phyloP scores from a whole-genome alignment of 768 basidiomycete species.

The Russula foetens region DNA sequence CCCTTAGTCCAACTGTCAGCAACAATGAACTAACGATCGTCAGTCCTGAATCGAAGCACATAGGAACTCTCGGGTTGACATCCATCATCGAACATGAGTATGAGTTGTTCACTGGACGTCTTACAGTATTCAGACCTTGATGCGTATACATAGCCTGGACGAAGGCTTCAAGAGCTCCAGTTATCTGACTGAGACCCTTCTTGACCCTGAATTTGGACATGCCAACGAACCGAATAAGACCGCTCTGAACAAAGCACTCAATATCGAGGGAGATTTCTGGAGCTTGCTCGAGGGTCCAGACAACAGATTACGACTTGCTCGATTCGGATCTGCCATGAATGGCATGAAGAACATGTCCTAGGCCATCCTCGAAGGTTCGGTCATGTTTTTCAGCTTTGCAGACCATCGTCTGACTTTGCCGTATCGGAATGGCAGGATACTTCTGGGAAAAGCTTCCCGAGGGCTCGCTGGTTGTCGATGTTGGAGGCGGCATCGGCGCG shows the following conservation, averaged over 20 bases:
- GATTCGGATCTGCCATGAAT: constrained; percentile 4
- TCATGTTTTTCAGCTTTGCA: background rate
- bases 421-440: background rate
- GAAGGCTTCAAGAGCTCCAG: constrained; percentile 21
- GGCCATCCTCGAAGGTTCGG: background rate
- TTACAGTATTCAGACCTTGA: background rate
- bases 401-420: background rate
- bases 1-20: no score
- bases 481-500: constrained; percentile 5
- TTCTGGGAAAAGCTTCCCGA: background rate
- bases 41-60: no score
- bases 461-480: constrained; percentile 7
- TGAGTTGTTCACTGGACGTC: no score
- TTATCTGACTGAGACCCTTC: constrained; percentile 21
- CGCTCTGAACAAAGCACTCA: background rate
- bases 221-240: background rate
- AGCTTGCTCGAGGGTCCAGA: background rate
- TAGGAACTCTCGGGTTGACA: no score
- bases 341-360: background rate
- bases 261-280: background rate
- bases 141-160: constrained; percentile 9
- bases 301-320: background rate
- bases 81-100: no score
- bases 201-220: constrained; percentile 7
- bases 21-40: no score